Evolutionary conservation across 2,329 filamentous ascomycete genomes (phyloP).

Genomic region (Cercospora nicotianae): DNA sequence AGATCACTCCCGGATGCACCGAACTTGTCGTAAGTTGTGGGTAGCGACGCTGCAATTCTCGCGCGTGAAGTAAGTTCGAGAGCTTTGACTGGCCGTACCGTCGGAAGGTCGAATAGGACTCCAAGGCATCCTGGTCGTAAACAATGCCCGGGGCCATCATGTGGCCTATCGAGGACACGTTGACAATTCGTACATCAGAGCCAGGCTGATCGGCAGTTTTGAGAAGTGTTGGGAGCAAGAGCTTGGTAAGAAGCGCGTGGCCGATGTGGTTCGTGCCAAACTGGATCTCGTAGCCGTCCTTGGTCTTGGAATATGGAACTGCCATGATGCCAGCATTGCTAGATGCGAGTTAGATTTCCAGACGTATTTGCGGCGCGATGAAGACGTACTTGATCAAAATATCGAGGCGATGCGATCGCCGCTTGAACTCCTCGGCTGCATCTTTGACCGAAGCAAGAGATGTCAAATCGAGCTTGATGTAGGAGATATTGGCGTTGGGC

Average conservation of each 20-base stretch:
- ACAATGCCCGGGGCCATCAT: constrained; percentile 34
- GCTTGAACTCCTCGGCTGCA: constrained; percentile 44
- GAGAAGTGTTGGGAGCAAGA: constrained; percentile 48
- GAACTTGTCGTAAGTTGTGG: constrained; percentile 63
- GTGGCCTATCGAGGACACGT: constrained; percentile 42
- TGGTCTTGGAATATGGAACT: constrained; percentile 41
- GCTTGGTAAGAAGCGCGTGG: constrained; percentile 50
- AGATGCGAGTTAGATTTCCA: constrained; percentile 35
- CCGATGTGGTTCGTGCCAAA: constrained; percentile 55
- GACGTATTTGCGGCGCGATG: constrained; percentile 21
- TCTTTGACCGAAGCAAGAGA: constrained; percentile 53
- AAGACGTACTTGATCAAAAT: constrained; percentile 28
- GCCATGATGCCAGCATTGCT: constrained; percentile 44
- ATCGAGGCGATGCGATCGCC: constrained; percentile 42
- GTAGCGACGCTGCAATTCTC: constrained; percentile 58
- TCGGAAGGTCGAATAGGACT: constrained; percentile 34
- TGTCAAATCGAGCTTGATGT: constrained; percentile 52
- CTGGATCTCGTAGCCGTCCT: constrained; percentile 54
- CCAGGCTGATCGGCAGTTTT: constrained; percentile 40
- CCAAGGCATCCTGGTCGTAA: constrained; percentile 41
- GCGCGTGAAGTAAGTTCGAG: constrained; percentile 59
- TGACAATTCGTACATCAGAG: constrained; percentile 50
- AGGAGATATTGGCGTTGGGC: constrained; percentile 44
- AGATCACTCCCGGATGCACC: constrained; percentile 64
- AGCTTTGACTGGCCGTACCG: constrained; percentile 66